Evolutionary conservation across 352 stramenopile genomes (phyloP), one percentile per base, ranked within the genome.

Genomic region (Globisporangium paddicum): DNA sequence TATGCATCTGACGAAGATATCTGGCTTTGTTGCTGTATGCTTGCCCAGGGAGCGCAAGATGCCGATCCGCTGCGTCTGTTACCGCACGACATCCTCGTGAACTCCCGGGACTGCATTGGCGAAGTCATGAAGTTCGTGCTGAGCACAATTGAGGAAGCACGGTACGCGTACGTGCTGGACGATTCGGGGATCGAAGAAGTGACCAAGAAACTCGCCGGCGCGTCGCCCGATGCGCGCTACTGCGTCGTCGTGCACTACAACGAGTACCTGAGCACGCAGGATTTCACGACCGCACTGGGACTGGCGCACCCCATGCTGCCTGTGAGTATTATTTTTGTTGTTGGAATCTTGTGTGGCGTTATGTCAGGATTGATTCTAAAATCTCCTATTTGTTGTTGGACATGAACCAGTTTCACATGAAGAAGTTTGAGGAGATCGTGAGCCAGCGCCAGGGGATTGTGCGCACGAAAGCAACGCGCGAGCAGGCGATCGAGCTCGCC

Each of bases 201-300:
- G 53, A 64, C 71, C 2, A 66, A 82, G 50, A 80, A 77, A 60
- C 51, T 86, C 30, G 68, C 70, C 5, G 66, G 75, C 2, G 85
- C 87, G n/a, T 34, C 72, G 13, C 54, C 82, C 14, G 75, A 88
- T 11, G 76, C 72, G 63, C 78, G 87, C 21, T 90, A 96, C 37
- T 96, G 90, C 49, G 74, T 98, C 10, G 83, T 98, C 25, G 72
- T 98, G 41, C 90, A 98, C 69, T 93, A 92, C 56, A 96, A 98
- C 62, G 94, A 98, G 66, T 85, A 98, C 65, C 84, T 97, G 64
- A 90, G 77, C 34, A 82, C 76, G 1, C 79, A 96, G 25, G 87
- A 98, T 56, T 93, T 87, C 68, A 89, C 83, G 58, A 80, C 60
- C 11, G 86, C 71, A 38, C 65, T 93, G 46, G 87, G 79, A 54